Percentiles rank a stretch among this genome's conserved stretches.
Evolutionary conservation across 345 rosid species (phyloP).

Genomic region (Melastoma malabathricum): DNA sequence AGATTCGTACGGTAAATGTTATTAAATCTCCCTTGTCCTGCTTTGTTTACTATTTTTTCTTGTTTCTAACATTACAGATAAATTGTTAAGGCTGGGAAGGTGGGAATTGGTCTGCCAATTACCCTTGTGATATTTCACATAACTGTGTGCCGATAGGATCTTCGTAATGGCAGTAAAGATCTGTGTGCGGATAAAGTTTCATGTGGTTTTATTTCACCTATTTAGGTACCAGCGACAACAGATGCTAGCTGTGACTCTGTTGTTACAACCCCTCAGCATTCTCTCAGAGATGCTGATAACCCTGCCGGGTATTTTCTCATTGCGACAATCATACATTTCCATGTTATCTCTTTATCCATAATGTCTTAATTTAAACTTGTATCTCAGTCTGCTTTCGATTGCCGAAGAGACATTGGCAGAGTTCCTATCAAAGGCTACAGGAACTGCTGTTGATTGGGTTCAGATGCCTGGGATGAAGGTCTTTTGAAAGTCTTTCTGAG

Average conservation of each 20-base stretch:
- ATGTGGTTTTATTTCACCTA: constrained; percentile 2
- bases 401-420: constrained; percentile 99
- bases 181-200: too few species aligned
- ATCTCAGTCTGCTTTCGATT: constrained; percentile 78
- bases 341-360: not conserved
- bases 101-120: too few species aligned
- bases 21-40: constrained; percentile 6
- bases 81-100: too few species aligned
- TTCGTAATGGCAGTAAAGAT: not conserved
- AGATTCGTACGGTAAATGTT: constrained; percentile 59
- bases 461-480: constrained; percentile 99
- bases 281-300: constrained; percentile 87
- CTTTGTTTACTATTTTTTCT: not conserved
- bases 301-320: constrained; percentile 75
- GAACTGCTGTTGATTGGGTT: constrained; percentile 99
- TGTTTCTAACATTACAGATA: not conserved
- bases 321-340: not conserved
- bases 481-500: not conserved
- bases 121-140: too few species aligned
- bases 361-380: not conserved
- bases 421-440: constrained; percentile 99
- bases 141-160: too few species aligned
- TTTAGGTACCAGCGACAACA: constrained; percentile 50
- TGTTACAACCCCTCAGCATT: constrained; percentile 88
- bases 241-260: constrained; percentile 97